Base-by-base conservation (phyloP, 306 rosid genomes). In the Glycine latifolia region DNA sequence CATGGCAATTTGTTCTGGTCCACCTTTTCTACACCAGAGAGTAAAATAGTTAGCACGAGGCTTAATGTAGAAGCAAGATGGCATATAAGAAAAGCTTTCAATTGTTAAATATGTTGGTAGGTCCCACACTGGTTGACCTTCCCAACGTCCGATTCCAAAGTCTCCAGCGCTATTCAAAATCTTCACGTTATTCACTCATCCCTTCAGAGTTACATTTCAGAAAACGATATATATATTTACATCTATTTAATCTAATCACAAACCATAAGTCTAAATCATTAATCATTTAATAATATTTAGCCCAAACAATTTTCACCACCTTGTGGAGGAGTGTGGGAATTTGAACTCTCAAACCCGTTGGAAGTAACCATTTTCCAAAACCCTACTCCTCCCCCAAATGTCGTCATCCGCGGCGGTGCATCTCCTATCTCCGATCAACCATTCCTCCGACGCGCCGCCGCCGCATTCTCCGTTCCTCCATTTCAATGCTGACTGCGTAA, bases 331-430 rank as follows among this genome's bases (percentile, higher is more conserved):
- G 44, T 35, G 39, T 39, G 44, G 44, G 46, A 83, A 77, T 72
- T 72, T 76, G 78, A 79, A 80, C 77, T 83, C 49, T 39, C 37
- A 35, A 63, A 66, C 75, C 26, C 37, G n/a, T 72, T 14, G 39
- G 35, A 35, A 65, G 39, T 0, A 17, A 26, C 75, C 17, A 69
- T 70, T 80, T 70, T 80, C 53, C 67, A 60, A 67, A 82, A 85
- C 91, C 92, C 86, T 79, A 82, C 77, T 67, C 75, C 31, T 26
- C 53, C 37, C n/a, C 33, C 3, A 43, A 43, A 89, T 88, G 94
- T 48, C 97, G 79, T 81, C 91, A 81, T 78, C 49, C 71, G 71
- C 91, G 80, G 84, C 91, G 59, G 85, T 82, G 54, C 88, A 83
- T 37, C 16, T 75, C 37, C 87, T 71, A 76, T 80, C 97, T 52